Conservation (phyloP, 176 grass and related monocot species). For the Hordeum marinum region DNA sequence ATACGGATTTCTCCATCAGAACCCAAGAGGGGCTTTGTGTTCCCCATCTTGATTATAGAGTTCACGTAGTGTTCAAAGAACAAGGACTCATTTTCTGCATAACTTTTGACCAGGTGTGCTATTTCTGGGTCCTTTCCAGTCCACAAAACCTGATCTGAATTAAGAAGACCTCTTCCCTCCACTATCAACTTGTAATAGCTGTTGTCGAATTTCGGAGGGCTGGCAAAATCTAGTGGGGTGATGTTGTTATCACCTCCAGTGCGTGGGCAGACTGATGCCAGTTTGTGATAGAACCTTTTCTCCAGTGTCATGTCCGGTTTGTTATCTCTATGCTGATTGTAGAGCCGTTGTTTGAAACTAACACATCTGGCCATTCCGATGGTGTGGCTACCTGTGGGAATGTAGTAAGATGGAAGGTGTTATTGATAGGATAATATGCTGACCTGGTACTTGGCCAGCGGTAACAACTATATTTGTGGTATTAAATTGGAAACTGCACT, state of each 20-base stretch:
- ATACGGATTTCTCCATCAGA: constrained; percentile 62
- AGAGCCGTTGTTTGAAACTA: constrained; percentile 83
- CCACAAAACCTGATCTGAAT: constrained; percentile 76
- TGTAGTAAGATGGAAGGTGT: not conserved
- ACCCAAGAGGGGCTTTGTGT: constrained; percentile 50
- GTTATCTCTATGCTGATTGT: constrained; percentile 64
- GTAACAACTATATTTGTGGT: not conserved
- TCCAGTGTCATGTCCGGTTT: constrained; percentile 58
- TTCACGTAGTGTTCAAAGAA: constrained; percentile 76
- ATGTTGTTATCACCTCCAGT: constrained; percentile 61
- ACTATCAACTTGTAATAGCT: constrained; percentile 75
- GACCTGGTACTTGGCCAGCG: not conserved
- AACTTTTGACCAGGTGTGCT: constrained; percentile 48
- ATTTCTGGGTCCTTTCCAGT: constrained; percentile 54
- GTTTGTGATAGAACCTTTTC: constrained; percentile 37
- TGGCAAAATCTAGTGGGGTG: constrained; percentile 44
- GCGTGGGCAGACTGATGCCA: constrained; percentile 48
- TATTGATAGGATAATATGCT: not conserved
- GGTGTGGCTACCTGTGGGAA: constrained; percentile 72
- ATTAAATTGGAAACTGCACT: not conserved
- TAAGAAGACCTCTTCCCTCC: constrained; percentile 59
- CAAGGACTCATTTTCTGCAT: constrained; percentile 50
- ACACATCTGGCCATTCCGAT: constrained; percentile 77
- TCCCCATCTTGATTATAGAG: constrained; percentile 77
- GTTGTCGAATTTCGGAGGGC: constrained; percentile 68